phyloP scores from a whole-genome alignment of 345 rosid species.

The Nasturtium officinale region DNA sequence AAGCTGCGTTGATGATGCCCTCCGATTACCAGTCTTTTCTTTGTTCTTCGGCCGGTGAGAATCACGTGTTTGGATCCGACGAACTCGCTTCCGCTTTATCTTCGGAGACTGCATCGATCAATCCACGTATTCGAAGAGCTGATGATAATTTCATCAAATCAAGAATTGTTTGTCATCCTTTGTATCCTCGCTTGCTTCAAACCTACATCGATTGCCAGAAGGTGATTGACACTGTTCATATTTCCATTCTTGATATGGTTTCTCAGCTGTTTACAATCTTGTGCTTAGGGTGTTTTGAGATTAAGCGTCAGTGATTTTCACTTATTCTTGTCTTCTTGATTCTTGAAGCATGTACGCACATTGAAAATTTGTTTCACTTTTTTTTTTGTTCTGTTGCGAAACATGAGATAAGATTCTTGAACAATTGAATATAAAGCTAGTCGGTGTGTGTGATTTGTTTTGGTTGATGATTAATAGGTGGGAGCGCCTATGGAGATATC shows the following conservation, averaged over 20 bases:
- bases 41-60: constrained; percentile 50
- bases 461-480: constrained; percentile 49
- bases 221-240: constrained; percentile 51
- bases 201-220: constrained; percentile 95
- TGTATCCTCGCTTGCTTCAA: constrained; percentile 78
- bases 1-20: constrained; percentile 49
- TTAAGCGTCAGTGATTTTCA: no score
- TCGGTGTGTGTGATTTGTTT: neutral
- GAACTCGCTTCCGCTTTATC: constrained; percentile 64
- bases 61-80: constrained; percentile 56
- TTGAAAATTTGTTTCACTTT: no score
- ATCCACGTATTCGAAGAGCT: constrained; percentile 42
- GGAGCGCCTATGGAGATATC: constrained; percentile 86
- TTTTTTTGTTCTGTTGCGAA: no score
- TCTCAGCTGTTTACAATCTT: no score
- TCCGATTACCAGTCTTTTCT: constrained; percentile 52
- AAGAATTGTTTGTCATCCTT: constrained; percentile 80
- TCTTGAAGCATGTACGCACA: no score
- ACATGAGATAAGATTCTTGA: neutral
- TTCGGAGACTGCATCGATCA: constrained; percentile 58
- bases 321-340: no score
- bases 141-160: constrained; percentile 67
- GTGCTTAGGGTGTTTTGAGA: no score
- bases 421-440: neutral
- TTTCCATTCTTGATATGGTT: no score